Evolutionary conservation across 768 basidiomycete species (phyloP), one percentile per base, ranked within the genome.

Genomic region (Russula griseocarnosa): DNA sequence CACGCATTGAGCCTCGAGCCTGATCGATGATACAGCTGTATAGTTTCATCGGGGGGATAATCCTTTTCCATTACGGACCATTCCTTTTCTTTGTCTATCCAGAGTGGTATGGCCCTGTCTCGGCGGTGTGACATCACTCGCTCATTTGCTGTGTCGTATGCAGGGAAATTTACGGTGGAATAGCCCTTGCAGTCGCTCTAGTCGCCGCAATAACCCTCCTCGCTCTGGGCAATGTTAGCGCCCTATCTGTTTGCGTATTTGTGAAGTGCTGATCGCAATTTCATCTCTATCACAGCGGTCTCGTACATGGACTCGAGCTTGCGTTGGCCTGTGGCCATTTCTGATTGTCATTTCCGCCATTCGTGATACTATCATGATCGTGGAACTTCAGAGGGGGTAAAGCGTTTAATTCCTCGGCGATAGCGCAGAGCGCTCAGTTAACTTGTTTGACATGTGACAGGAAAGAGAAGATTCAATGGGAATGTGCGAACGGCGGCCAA

Each of bases 141-240:
- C 56, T 55, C 34, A 58, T 38, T 44, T 58, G 42, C 40, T 46
- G 24, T 49, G 47, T 46, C 44, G 58, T 61, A 46, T 24, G 55
- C 60, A 87, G 86, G 85, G 77, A 82, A 73, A 85, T 89, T 63
- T 88, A 86, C 67, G 86, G 87, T 61, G 86, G 85, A 57, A 82
- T 88, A 67, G 82, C 81, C 44, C 66, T 89, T 57, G 80, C 73
- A 46, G 77, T 88, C 40, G 83, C 74, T 61, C 75, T 74, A 40
- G 71, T 78, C 62, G 83, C 86, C 52, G 72, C 81, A 55, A 77
- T 87, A 67, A 82, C 75, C 58, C 77, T 83, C 67, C 71, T 86
- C 57, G 85, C 86, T 46, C 79, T 88, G 53, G 83, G 82, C 38
- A 88, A 85, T 72, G 86, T 87, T 67, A 62, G 60, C 26, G 49